These are phyloP conservation scores for sweet orange (Citrus sinensis) DNA, from an alignment of 345 rosid genomes.

Conservation along the genomic window DNA sequence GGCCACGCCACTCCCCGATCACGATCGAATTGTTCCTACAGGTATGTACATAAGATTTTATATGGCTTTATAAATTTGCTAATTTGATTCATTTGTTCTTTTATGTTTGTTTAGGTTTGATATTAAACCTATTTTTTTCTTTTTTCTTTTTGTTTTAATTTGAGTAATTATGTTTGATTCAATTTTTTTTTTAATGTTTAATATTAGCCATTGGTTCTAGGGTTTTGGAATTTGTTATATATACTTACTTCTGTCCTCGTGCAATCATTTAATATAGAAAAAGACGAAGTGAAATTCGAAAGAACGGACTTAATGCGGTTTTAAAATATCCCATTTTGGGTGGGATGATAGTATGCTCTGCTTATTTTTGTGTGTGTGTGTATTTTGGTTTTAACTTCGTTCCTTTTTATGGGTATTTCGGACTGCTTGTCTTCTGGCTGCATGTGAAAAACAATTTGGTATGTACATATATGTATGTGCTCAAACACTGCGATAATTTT, in stretches of 20 bases:
- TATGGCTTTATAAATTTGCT: not conserved
- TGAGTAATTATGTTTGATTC: not conserved
- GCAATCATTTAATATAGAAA: not conserved
- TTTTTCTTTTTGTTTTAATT: not conserved
- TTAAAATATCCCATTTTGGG: not conserved
- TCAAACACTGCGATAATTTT: not conserved
- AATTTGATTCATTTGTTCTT: not conserved
- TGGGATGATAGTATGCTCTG: not conserved
- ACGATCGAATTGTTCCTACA: slow-evolving; percentile 31
- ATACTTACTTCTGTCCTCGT: not conserved
- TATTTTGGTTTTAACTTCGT: not conserved
- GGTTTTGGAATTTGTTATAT: not conserved
- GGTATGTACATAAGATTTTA: slow-evolving; percentile 22
- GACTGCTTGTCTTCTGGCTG: not conserved
- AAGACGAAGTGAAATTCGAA: not conserved
- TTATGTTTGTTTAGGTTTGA: not conserved
- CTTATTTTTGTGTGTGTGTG: not conserved
- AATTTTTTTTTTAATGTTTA: not conserved
- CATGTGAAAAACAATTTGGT: not conserved
- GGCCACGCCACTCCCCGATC: slow-evolving; percentile 13
- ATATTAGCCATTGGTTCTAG: not conserved
- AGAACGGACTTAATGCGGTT: not conserved
- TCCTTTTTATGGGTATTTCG: not conserved
- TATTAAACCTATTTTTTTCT: not conserved
- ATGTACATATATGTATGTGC: no score